Base-by-base conservation (phyloP, 176 grass and related monocot species). In the Aegilops umbellulata region DNA sequence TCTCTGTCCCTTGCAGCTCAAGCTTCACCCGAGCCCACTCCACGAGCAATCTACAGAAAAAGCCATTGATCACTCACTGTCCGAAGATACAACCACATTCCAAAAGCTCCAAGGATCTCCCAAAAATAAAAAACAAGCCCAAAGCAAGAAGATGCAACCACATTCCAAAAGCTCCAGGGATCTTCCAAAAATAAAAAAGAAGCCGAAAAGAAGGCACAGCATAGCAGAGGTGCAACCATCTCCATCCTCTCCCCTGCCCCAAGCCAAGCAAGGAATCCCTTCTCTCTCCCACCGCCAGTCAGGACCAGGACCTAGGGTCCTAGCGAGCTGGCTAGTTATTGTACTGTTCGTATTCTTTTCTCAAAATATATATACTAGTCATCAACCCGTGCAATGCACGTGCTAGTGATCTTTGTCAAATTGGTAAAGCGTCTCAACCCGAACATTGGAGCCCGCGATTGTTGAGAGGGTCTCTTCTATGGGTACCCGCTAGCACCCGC, bases 191-290 rank as follows among this genome's bases (percentile, higher is more conserved):
- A 58, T 58, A 8, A 47, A 76, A 17, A 89, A 44, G 68, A 17
- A 51, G 46, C 47, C 67, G 55, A 75, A 87, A 87, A 47, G 68
- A 91, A 84, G 81, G 81, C 35, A 91, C 85, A 34, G 41, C 15
- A 51, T 5, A 17, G 15, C 47, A 51, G 15, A 51, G 47, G 17
- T 87, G 46, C 81, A 87, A 11, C 19, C n/a, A 36, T 66, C 36
- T 51, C 47, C 47, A 51, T 51, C 47, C 47, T 51, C 47, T 30
- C 6, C 62, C 35, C 25, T 23, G 49, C 70, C 80, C 88, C 78
- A 51, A 30, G 15, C 78, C 38, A 90, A 86, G 84, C 3, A 86
- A 86, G 35, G 88, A 86, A 90, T 86, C 88, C 49, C 16, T 53
- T 53, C 47, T 17, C 47, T 51, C 47, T 55, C 27, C 22, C 27